A percentile compares a stretch with the other conserved stretches of the same genome.
These are phyloP conservation scores for Hypoxylon sp. DNA, from an alignment of 2,329 filamentous ascomycete genomes.

Conservation along the genomic window DNA sequence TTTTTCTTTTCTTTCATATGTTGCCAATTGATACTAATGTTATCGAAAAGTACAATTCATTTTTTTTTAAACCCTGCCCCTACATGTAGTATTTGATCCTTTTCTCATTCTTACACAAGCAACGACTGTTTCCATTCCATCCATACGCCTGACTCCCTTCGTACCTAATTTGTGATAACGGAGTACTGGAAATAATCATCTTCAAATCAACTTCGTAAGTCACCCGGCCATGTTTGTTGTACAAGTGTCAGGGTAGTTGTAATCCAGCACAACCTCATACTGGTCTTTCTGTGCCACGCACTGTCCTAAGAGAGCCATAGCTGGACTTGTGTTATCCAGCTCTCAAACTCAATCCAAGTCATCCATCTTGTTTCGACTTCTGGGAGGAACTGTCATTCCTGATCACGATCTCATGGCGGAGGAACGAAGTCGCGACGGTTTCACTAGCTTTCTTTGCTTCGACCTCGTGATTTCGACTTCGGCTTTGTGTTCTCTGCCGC, in stretches of 20 bases:
- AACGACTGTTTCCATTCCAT: not conserved
- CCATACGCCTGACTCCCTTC: not conserved
- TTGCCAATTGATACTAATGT: not conserved
- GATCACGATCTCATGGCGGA: conserved; percentile 49
- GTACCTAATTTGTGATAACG: conserved; percentile 18
- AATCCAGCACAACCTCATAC: conserved; percentile 27
- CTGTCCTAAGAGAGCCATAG: conserved; percentile 4
- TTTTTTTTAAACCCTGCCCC: not conserved
- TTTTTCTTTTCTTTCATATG: not conserved
- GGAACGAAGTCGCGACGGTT: conserved; percentile 36
- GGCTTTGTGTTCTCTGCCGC: conserved; percentile 58
- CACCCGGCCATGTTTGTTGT: conserved; percentile 26
- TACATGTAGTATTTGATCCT: not conserved
- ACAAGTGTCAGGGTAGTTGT: conserved; percentile 24
- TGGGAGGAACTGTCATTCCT: conserved; percentile 36
- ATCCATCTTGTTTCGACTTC: conserved; percentile 40
- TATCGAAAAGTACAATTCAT: conserved; percentile 7
- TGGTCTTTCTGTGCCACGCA: conserved; percentile 20
- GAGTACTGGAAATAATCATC: conserved; percentile 10
- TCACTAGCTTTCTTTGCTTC: conserved; percentile 41
- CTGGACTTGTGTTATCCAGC: conserved; percentile 9
- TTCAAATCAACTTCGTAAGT: conserved; percentile 15
- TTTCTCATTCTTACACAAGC: not conserved
- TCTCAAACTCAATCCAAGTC: conserved; percentile 13
- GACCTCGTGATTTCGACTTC: conserved; percentile 51